Evolutionary conservation across 805 yeast genomes (phyloP).

Genomic region (Candida vartiovaarae): DNA sequence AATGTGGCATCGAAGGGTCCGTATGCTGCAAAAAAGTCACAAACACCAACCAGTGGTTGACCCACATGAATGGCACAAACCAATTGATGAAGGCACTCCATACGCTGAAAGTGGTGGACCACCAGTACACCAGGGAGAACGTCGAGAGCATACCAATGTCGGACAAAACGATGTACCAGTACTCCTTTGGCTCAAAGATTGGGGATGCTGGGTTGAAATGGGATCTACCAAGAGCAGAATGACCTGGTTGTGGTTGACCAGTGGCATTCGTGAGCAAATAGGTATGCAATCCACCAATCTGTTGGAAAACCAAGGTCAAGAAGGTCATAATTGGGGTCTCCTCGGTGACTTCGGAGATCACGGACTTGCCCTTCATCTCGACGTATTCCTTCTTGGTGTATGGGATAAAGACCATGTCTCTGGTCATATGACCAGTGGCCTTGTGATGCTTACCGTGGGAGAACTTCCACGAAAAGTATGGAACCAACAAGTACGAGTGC

Average conservation of each 20-base stretch:
- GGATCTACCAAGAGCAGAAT: constrained; percentile 35
- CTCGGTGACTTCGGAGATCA: constrained; percentile 40
- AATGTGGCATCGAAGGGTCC: constrained; percentile 54
- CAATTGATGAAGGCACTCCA: constrained; percentile 48
- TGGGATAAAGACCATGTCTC: constrained; percentile 57
- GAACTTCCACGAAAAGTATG: constrained; percentile 58
- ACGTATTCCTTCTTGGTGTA: constrained; percentile 40
- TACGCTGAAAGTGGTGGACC: constrained; percentile 41
- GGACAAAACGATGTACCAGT: constrained; percentile 46
- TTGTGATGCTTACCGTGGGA: constrained; percentile 57
- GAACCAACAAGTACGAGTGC: constrained; percentile 51
- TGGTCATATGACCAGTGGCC: constrained; percentile 53
- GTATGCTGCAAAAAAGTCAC: constrained; percentile 59
- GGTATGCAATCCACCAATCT: constrained; percentile 46
- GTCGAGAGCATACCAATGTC: constrained; percentile 48
- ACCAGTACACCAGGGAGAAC: constrained; percentile 40
- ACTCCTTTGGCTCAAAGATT: constrained; percentile 46
- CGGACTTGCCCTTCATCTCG: constrained; percentile 26
- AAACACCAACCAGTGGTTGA: constrained; percentile 60
- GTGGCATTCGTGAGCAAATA: constrained; percentile 48
- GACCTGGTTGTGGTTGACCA: constrained; percentile 43
- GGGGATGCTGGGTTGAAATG: constrained; percentile 53
- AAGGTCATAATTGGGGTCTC: constrained; percentile 49
- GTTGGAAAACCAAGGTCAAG: constrained; percentile 40
- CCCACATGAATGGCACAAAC: constrained; percentile 53